Percentiles rank a stretch among this genome's conserved stretches.
These are phyloP conservation scores for Priceomyces medius DNA, from an alignment of 805 yeast species.

Conservation along the genomic window DNA sequence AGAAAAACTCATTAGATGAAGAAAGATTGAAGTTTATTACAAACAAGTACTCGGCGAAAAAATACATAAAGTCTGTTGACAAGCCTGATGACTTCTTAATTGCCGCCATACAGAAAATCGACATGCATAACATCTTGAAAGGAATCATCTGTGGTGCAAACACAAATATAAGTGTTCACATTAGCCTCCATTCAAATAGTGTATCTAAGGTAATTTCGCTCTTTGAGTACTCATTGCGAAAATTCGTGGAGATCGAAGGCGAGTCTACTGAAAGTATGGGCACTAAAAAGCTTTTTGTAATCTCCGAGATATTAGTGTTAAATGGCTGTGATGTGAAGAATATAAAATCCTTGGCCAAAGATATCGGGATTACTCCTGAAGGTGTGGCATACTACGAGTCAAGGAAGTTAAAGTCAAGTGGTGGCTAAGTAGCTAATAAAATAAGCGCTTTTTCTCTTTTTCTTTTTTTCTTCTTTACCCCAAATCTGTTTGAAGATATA, in stretches of 20 bases:
- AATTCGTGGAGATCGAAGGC: slow-evolving; percentile 30
- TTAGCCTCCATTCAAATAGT: slow-evolving; percentile 17
- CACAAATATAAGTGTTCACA: slow-evolving; percentile 39
- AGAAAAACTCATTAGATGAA: slow-evolving; percentile 36
- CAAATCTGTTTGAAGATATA: too few relatives aligned
- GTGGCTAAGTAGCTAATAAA: slow-evolving; percentile 1
- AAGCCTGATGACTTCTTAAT: slow-evolving; percentile 40
- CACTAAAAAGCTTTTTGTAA: slow-evolving; percentile 32
- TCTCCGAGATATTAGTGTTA: slow-evolving; percentile 56
- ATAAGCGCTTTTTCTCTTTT: too few relatives aligned
- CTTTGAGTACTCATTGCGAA: slow-evolving; percentile 54
- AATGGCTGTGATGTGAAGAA: slow-evolving; percentile 54
- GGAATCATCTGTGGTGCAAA: slow-evolving; percentile 51
- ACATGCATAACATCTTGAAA: slow-evolving; percentile 43
- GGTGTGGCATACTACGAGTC: slow-evolving; percentile 57
- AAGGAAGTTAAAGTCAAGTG: slow-evolving; percentile 12
- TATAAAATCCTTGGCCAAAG: slow-evolving; percentile 20
- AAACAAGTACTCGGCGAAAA: slow-evolving; percentile 60
- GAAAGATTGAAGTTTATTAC: slow-evolving; percentile 59
- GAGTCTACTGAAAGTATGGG: slow-evolving; percentile 14
- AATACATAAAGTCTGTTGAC: slow-evolving; percentile 33
- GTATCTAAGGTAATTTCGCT: slow-evolving; percentile 25
- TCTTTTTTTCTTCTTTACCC: too few relatives aligned
- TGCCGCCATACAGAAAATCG: slow-evolving; percentile 52
- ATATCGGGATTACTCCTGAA: slow-evolving; percentile 39